These are phyloP conservation scores for Globisporangium rhizosaccharum DNA, from an alignment of 352 stramenopile species.

Conservation along the genomic window DNA sequence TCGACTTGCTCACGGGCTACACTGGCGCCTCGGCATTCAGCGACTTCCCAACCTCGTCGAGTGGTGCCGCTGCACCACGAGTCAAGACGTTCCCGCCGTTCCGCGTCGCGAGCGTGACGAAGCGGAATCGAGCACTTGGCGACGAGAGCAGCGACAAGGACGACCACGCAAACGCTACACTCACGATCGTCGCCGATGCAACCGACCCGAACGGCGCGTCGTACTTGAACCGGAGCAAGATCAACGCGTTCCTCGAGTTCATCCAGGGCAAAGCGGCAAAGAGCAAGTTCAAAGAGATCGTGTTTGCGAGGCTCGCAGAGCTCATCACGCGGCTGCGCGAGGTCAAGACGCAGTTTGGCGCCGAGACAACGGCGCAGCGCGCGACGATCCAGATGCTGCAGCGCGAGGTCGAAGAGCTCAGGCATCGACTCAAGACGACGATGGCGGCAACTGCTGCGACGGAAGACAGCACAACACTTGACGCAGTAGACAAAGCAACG, in stretches of 20 bases:
- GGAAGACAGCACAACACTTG: conserved; percentile 2
- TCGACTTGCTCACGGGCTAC: conserved; percentile 38
- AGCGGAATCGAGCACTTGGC: conserved; percentile 12
- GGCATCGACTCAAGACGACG: conserved; percentile 15
- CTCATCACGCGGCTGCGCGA: conserved; percentile 36
- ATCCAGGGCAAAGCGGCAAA: conserved; percentile 36
- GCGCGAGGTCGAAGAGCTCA: conserved; percentile 33
- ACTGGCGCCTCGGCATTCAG: conserved; percentile 30
- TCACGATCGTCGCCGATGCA: conserved; percentile 24
- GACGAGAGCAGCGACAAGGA: conserved; percentile 5
- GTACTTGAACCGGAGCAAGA: conserved; percentile 60
- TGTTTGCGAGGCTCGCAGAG: conserved; percentile 43
- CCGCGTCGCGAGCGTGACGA: conserved; percentile 14
- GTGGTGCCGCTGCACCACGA: conserved; percentile 5
- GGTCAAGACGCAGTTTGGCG: conserved; percentile 25
- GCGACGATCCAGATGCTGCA: conserved; percentile 31
- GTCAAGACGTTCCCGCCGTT: conserved; percentile 36
- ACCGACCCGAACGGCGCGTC: conserved; percentile 34
- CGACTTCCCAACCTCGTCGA: conserved; percentile 13
- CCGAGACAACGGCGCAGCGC: conserved; percentile 26
- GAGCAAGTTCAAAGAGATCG: conserved; percentile 39
- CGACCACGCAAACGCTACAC: conserved; percentile 3
- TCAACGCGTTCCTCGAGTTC: conserved; percentile 53
- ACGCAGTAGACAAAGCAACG: too few species aligned
- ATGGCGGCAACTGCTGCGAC: not conserved